Conservation (phyloP, 192 early-diverging fungal genomes). For the Kickxella alabastrina region DNA sequence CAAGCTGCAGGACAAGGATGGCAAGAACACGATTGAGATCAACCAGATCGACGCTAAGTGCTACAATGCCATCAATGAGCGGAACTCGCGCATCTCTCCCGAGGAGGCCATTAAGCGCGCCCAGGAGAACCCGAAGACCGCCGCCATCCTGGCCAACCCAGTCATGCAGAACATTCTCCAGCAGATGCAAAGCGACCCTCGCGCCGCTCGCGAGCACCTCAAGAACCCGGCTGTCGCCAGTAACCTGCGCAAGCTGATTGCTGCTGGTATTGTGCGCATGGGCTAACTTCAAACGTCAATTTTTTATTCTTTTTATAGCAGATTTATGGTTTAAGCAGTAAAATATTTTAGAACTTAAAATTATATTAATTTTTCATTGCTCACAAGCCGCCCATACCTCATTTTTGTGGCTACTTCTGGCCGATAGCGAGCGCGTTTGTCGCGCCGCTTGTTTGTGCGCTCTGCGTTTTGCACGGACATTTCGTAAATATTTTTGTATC, state of each 20-base stretch:
- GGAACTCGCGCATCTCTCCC: constrained; percentile 49
- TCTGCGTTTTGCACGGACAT: too few species aligned
- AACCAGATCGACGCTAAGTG: constrained; percentile 74
- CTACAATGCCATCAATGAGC: constrained; percentile 70
- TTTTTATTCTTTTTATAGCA: not conserved
- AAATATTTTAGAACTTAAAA: not conserved
- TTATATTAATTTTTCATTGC: not conserved
- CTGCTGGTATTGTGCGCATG: constrained; percentile 79
- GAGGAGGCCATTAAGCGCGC: constrained; percentile 83
- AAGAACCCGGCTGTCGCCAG: constrained; percentile 92
- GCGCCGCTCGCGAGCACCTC: constrained; percentile 89
- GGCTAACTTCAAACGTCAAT: constrained; percentile 36
- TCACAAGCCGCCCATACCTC: not conserved
- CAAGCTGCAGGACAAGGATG: constrained; percentile 72
- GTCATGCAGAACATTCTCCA: constrained; percentile 95
- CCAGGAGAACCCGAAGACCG: constrained; percentile 89
- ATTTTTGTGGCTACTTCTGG: too few species aligned
- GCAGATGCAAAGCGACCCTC: constrained; percentile 96
- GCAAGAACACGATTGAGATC: constrained; percentile 83
- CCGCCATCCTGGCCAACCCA: constrained; percentile 82
- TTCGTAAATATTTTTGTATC: too few species aligned
- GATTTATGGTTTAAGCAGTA: not conserved
- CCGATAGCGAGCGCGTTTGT: too few species aligned
- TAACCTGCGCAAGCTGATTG: constrained; percentile 90
- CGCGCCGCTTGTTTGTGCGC: too few species aligned